phyloP scores from a whole-genome alignment of 306 rosid genomes.

The Fragaria ananassa region DNA sequence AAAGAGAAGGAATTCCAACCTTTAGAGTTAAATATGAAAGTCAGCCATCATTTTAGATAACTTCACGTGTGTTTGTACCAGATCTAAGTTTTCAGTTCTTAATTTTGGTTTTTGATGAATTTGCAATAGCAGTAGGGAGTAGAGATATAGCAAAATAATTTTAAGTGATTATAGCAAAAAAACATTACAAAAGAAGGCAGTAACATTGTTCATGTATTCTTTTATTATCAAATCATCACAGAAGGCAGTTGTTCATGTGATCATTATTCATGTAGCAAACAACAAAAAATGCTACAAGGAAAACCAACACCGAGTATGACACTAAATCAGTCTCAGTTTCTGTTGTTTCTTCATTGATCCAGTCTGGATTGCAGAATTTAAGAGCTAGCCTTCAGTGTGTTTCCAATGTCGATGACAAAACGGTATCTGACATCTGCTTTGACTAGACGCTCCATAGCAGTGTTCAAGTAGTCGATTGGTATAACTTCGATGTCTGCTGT shows the following conservation, averaged over 20 bases:
- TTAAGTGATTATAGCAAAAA: neutral
- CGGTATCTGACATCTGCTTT: conserved; percentile 57
- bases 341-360: no score
- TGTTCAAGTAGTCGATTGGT: conserved; percentile 39
- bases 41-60: neutral
- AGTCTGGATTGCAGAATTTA: neutral
- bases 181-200: neutral
- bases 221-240: no score
- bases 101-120: neutral
- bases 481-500: conserved; percentile 50
- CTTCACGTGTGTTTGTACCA: neutral
- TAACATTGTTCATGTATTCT: no score
- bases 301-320: neutral
- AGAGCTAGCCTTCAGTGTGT: conserved; percentile 14
- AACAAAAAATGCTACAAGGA: neutral
- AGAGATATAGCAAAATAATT: neutral
- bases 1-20: neutral
- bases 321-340: neutral
- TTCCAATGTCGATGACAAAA: conserved; percentile 41
- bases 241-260: no score
- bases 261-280: neutral
- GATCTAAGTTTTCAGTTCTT: neutral
- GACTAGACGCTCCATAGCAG: conserved; percentile 44
- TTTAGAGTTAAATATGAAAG: neutral
- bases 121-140: neutral